Percentiles rank a stretch among this genome's conserved stretches.
Conservation (phyloP, 1,139 yeast species). For the Sugiyamaella japonica region DNA sequence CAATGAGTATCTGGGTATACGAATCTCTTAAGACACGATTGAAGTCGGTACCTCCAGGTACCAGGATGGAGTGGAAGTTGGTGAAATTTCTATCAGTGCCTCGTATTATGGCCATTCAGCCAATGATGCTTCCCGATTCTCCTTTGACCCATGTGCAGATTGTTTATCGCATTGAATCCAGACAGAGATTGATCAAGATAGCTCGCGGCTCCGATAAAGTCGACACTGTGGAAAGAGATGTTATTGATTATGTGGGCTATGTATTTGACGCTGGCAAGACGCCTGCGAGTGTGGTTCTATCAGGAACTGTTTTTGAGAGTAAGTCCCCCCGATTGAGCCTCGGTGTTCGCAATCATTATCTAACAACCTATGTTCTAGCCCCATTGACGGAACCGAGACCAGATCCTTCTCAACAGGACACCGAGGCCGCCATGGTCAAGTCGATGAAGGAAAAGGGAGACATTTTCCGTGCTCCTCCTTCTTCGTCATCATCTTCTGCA, state of each 20-base stretch:
- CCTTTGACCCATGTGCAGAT: conserved; percentile 70
- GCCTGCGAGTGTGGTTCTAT: conserved; percentile 56
- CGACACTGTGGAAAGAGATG: conserved; percentile 54
- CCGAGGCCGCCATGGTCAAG: conserved; percentile 35
- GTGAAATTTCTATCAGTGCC: conserved; percentile 70
- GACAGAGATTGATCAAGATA: conserved; percentile 61
- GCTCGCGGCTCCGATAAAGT: conserved; percentile 40
- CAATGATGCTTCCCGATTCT: conserved; percentile 57
- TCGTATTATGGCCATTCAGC: conserved; percentile 69
- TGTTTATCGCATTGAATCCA: conserved; percentile 72
- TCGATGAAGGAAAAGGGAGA: conserved; percentile 46
- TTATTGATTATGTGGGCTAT: conserved; percentile 73
- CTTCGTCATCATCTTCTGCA: neutral
- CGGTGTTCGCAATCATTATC: no score
- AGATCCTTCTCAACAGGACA: conserved; percentile 33
- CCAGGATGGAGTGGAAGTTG: conserved; percentile 73
- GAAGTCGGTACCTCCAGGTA: conserved; percentile 56
- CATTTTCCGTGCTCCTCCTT: conserved; percentile 40
- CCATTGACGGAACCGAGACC: conserved; percentile 42
- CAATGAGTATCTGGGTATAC: conserved; percentile 61
- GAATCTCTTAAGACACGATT: conserved; percentile 55
- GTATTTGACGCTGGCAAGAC: conserved; percentile 71
- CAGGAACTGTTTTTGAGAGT: conserved; percentile 81
- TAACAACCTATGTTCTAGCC: conserved; percentile 24
- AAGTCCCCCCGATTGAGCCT: conserved; percentile 24